phyloP scores from a whole-genome alignment of 805 yeast species.

The Dipodascopsis uninucleata region DNA sequence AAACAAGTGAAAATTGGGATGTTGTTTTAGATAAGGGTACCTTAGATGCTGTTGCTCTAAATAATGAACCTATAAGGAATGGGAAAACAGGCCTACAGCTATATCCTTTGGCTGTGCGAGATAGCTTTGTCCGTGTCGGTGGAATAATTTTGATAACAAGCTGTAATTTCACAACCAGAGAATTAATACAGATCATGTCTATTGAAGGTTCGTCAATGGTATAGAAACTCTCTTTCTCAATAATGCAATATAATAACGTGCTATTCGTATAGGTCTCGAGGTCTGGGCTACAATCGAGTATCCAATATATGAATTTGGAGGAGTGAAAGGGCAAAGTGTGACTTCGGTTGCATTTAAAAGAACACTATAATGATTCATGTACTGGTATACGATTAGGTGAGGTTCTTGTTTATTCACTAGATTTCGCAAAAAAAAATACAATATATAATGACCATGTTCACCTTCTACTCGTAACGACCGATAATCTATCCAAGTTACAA shows the following conservation, averaged over 20 bases:
- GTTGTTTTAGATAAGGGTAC: constrained; percentile 92
- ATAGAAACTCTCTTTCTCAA: not conserved
- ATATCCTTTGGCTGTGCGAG: constrained; percentile 59
- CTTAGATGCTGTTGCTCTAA: constrained; percentile 90
- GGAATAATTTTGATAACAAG: constrained; percentile 75
- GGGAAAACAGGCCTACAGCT: constrained; percentile 41
- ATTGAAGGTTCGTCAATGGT: constrained; percentile 32
- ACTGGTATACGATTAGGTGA: no score
- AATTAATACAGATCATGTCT: constrained; percentile 56
- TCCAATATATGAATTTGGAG: constrained; percentile 86
- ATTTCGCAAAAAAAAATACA: not conserved
- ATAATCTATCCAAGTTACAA: no score
- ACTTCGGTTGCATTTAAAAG: constrained; percentile 72
- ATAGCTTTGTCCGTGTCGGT: constrained; percentile 49
- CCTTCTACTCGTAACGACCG: no score
- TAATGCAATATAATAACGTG: not conserved
- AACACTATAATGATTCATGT: constrained; percentile 1
- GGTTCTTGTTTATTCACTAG: not conserved
- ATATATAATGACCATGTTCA: no score
- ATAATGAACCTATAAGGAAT: constrained; percentile 49
- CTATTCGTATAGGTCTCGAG: constrained; percentile 40
- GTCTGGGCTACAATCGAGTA: constrained; percentile 68
- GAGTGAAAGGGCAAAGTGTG: constrained; percentile 80
- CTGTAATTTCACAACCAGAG: constrained; percentile 87
- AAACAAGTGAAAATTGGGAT: constrained; percentile 51